Evolutionary conservation across 129 eudicot species (phyloP).

Genomic region (Lactuca sativa): DNA sequence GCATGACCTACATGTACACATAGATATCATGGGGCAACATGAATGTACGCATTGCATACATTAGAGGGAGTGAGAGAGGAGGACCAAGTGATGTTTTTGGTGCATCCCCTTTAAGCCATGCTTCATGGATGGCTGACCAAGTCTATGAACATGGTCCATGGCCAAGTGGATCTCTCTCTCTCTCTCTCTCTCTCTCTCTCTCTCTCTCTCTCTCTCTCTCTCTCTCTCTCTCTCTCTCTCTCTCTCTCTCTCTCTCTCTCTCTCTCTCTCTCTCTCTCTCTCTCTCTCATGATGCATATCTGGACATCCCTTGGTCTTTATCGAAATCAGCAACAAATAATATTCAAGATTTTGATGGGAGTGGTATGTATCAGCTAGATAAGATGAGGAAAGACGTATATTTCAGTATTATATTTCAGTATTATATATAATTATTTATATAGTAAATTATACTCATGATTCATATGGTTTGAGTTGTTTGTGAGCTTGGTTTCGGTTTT

Average conservation of each 20-base stretch:
- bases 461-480: too few species aligned
- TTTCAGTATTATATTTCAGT: neutral
- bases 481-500: too few species aligned
- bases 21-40: constrained; percentile 16
- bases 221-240: neutral
- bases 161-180: neutral
- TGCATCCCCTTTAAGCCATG: constrained; percentile 23
- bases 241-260: neutral
- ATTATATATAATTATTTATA: too few species aligned
- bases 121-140: constrained; percentile 18
- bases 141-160: neutral
- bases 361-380: neutral
- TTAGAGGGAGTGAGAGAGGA: neutral
- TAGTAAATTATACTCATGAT: too few species aligned
- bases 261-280: neutral
- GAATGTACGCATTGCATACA: neutral
- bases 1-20: neutral
- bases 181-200: neutral
- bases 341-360: constrained; percentile 7
- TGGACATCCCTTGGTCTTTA: constrained; percentile 7
- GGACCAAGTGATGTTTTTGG: constrained; percentile 15
- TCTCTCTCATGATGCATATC: constrained; percentile 17
- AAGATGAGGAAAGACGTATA: neutral
- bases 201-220: neutral
- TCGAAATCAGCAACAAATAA: constrained; percentile 14